Evolutionary conservation across 768 basidiomycete species (phyloP).

Genomic region (Lactarius hatsudake): DNA sequence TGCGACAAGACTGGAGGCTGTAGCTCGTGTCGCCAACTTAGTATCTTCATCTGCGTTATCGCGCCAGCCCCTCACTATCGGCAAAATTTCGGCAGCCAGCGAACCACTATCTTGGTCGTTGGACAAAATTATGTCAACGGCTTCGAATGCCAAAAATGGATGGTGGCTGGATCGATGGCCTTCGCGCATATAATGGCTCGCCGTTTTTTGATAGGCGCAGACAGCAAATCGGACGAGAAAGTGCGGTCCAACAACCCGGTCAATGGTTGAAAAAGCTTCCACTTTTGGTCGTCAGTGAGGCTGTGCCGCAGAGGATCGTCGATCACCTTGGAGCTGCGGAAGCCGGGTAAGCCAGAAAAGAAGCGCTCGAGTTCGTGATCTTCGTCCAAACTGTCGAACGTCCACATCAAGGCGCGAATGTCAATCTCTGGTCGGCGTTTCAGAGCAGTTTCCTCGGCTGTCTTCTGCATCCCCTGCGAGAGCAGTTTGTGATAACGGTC

Average conservation of each 20-base stretch:
- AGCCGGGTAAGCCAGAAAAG: no score
- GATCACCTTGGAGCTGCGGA: not conserved
- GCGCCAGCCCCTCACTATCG: not conserved
- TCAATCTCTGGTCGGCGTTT: no score
- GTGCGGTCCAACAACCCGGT: not conserved
- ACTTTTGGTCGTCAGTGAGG: not conserved
- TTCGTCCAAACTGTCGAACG: no score
- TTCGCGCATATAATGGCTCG: not conserved
- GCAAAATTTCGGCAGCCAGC: not conserved
- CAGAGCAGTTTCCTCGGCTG: no score
- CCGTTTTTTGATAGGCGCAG: not conserved
- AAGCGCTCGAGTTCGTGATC: no score
- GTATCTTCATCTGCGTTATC: no score
- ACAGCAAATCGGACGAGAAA: not conserved
- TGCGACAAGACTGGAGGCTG: no score
- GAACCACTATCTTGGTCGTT: not conserved
- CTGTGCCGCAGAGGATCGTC: not conserved
- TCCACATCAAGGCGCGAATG: no score
- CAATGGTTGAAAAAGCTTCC: not conserved
- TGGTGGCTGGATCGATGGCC: not conserved
- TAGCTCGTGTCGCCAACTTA: not conserved
- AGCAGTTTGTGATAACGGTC: no score
- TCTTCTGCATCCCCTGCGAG: no score
- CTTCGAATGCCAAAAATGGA: not conserved
- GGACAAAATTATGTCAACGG: not conserved